These are phyloP conservation scores for Nemania abortiva DNA, from an alignment of 2,329 filamentous ascomycete genomes.

Conservation along the genomic window DNA sequence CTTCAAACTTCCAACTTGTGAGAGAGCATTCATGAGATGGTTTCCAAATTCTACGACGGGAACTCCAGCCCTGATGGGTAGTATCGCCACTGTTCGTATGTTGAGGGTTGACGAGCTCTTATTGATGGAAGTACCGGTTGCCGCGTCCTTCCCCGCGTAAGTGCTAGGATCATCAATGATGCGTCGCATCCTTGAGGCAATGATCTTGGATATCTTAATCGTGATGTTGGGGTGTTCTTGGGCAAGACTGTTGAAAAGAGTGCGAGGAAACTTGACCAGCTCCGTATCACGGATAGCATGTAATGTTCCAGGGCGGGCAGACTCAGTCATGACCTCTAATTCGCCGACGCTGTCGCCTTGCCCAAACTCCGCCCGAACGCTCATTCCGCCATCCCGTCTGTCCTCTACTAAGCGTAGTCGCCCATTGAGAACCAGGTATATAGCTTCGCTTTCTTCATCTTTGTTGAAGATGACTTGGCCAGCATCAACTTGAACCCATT, in stretches of 20 bases:
- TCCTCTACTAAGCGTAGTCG: conserved; percentile 88
- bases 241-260: conserved; percentile 95
- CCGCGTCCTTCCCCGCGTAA: conserved; percentile 72
- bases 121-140: conserved; percentile 69
- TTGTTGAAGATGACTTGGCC: conserved; percentile 96
- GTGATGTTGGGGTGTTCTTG: conserved; percentile 98
- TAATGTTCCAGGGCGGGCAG: conserved; percentile 86
- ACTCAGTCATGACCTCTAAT: conserved; percentile 96
- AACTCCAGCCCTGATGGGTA: conserved; percentile 91
- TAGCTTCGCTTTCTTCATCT: conserved; percentile 95
- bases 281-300: conserved; percentile 98
- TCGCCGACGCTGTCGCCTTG: conserved; percentile 98
- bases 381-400: conserved; percentile 82
- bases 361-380: conserved; percentile 90
- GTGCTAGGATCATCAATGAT: conserved; percentile 84
- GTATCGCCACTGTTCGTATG: conserved; percentile 88
- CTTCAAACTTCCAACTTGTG: conserved; percentile 88
- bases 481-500: conserved; percentile 97
- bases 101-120: conserved; percentile 89
- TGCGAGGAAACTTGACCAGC: conserved; percentile 94
- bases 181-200: conserved; percentile 92
- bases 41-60: conserved; percentile 96
- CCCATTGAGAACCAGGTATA: conserved; percentile 97
- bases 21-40: conserved; percentile 85
- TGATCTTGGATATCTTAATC: conserved; percentile 99